Conservation (phyloP, 129 eudicot genomes). For the Deinandra increscens region DNA sequence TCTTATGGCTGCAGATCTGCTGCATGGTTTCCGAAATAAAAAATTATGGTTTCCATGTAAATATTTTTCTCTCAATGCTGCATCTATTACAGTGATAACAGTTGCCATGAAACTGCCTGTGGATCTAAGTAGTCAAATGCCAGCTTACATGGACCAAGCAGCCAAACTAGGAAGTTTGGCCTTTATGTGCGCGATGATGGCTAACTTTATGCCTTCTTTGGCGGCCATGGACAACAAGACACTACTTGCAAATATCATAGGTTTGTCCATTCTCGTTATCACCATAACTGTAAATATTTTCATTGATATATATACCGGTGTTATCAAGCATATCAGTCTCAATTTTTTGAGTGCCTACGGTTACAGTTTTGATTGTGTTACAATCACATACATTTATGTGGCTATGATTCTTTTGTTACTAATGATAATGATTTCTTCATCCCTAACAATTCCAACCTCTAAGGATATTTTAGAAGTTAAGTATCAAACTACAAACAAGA, state of each 20-base stretch:
- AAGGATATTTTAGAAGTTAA: constrained; percentile 29
- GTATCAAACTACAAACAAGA: constrained; percentile 19
- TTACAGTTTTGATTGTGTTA: too few relatives aligned
- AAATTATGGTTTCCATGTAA: constrained; percentile 40
- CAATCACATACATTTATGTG: background rate
- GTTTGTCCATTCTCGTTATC: constrained; percentile 15
- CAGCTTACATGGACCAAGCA: background rate
- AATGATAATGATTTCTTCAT: constrained; percentile 12
- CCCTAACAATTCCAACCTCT: constrained; percentile 22
- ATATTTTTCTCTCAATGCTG: constrained; percentile 41
- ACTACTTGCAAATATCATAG: constrained; percentile 24
- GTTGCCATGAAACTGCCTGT: constrained; percentile 42
- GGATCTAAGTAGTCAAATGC: constrained; percentile 31
- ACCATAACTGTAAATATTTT: constrained; percentile 18
- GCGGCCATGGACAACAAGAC: constrained; percentile 33
- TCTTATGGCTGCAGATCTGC: constrained; percentile 24
- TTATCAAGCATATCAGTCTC: background rate
- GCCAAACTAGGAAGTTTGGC: constrained; percentile 27
- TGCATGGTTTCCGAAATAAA: constrained; percentile 4
- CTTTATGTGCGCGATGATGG: constrained; percentile 32
- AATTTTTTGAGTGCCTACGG: too few relatives aligned
- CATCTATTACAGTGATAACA: constrained; percentile 35
- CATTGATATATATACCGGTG: constrained; percentile 24
- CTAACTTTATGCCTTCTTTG: constrained; percentile 35
- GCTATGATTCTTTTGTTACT: constrained; percentile 17